Percentiles rank a stretch among this genome's conserved stretches.
These are phyloP conservation scores for Wallacemonas sp. DNA, from an alignment of 208 protist genomes.

Conservation along the genomic window DNA sequence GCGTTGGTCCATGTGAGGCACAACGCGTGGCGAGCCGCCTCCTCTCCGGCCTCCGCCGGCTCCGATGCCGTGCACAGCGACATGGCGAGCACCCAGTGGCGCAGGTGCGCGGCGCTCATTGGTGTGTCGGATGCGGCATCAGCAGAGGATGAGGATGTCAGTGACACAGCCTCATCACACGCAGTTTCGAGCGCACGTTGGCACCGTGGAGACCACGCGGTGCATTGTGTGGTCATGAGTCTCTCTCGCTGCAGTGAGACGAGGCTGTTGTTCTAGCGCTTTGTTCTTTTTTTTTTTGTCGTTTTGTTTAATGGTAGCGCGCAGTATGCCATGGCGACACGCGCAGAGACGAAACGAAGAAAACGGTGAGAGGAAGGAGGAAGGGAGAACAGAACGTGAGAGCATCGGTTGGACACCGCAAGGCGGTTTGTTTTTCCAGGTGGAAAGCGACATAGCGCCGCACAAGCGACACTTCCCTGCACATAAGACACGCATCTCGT, in stretches of 20 bases:
- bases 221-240: neutral
- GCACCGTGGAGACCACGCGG: neutral
- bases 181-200: neutral
- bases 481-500: too few species aligned
- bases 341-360: too few species aligned
- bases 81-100: neutral
- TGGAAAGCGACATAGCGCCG: too few species aligned
- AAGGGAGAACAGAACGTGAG: neutral
- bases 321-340: too few species aligned
- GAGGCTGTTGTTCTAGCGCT: neutral
- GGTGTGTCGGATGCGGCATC: neutral
- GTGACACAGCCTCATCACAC: neutral
- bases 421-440: too few species aligned
- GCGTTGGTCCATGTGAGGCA: constrained; percentile 1
- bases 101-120: constrained; percentile 1
- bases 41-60: neutral
- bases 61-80: neutral
- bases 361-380: too few species aligned
- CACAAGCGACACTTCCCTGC: too few species aligned
- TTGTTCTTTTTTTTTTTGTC: neutral
- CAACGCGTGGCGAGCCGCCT: neutral
- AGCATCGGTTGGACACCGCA: too few species aligned
- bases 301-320: too few species aligned
- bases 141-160: neutral
- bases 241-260: too few species aligned